Conservation (phyloP, 345 rosid genomes). For the Boechera retrofracta region DNA sequence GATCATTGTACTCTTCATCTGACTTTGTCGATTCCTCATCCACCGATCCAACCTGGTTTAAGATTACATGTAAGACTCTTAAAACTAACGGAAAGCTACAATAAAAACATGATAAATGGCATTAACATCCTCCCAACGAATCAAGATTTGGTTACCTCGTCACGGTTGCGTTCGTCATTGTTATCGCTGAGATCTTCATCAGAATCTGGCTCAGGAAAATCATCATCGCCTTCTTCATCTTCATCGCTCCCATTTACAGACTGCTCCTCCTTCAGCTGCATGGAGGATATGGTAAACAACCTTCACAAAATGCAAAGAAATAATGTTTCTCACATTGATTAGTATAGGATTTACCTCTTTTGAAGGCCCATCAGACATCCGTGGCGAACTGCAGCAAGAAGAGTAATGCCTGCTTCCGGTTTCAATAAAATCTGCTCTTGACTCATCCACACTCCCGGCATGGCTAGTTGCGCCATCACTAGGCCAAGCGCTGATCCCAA, state of each 20-base stretch:
- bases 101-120: not conserved
- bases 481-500: conserved; percentile 99
- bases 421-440: conserved; percentile 75
- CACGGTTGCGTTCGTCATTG: conserved; percentile 55
- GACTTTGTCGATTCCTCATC: conserved; percentile 93
- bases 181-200: conserved; percentile 83
- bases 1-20: conserved; percentile 95
- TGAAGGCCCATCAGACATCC: conserved; percentile 75
- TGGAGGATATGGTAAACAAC: not conserved
- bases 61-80: conserved; percentile 15
- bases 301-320: not conserved
- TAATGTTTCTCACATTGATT: not conserved
- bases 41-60: conserved; percentile 79
- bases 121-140: not conserved
- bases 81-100: not conserved
- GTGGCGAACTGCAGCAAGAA: conserved; percentile 97
- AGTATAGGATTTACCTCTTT: conserved; percentile 67
- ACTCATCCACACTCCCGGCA: conserved; percentile 89
- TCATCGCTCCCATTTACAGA: conserved; percentile 98
- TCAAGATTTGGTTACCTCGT: conserved; percentile 63
- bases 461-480: conserved; percentile 91
- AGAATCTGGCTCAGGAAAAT: conserved; percentile 73
- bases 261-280: conserved; percentile 82
- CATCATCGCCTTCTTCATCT: conserved; percentile 64
- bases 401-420: conserved; percentile 84